Conservation (phyloP, 805 yeast species). For the Saccharomycopsis microspora region DNA sequence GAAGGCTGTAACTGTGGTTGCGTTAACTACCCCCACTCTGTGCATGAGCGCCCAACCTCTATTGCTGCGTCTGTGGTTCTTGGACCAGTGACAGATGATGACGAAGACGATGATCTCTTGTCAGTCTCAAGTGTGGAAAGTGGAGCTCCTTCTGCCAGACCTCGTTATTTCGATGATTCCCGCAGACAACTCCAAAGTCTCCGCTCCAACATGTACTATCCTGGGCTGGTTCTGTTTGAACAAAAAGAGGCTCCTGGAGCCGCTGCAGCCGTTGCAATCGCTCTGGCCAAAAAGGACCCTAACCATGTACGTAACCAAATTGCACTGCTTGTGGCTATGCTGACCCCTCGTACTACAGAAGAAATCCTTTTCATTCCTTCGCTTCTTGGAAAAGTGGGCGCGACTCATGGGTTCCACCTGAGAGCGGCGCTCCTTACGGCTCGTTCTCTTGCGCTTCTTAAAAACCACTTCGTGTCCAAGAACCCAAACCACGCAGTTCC, state of each 20-base stretch:
- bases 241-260: constrained; percentile 69
- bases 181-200: constrained; percentile 8
- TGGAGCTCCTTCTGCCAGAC: not conserved
- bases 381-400: constrained; percentile 55
- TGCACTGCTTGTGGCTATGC: constrained; percentile 53
- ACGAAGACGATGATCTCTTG: constrained; percentile 28
- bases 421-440: constrained; percentile 64
- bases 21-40: constrained; percentile 38
- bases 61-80: constrained; percentile 50
- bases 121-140: constrained; percentile 18
- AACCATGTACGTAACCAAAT: constrained; percentile 35
- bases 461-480: constrained; percentile 31
- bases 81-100: constrained; percentile 36
- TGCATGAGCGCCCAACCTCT: constrained; percentile 55
- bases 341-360: constrained; percentile 69
- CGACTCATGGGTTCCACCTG: constrained; percentile 60
- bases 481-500: constrained; percentile 18
- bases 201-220: constrained; percentile 5
- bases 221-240: constrained; percentile 36
- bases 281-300: constrained; percentile 11
- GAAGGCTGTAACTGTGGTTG: constrained; percentile 47
- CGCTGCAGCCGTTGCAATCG: constrained; percentile 48
- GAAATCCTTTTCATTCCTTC: constrained; percentile 70
- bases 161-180: constrained; percentile 13
- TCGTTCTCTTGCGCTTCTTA: constrained; percentile 56